A percentile compares a stretch with the other conserved stretches of the same genome.
Evolutionary conservation across 768 basidiomycete species (phyloP).

Genomic region (Mycena crocata): DNA sequence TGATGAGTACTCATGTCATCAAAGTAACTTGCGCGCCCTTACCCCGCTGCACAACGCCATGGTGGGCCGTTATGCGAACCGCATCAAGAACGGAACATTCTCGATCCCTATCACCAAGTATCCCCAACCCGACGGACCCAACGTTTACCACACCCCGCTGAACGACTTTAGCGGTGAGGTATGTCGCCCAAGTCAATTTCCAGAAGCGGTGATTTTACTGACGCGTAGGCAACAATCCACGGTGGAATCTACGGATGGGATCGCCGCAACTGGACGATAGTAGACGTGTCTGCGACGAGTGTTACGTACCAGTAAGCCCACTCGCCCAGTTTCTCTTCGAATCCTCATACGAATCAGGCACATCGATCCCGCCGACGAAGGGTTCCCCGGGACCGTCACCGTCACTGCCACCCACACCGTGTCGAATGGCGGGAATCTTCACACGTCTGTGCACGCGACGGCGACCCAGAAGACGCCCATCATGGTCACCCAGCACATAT

Average conservation of each 20-base stretch:
- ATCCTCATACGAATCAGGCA: conserved; percentile 42
- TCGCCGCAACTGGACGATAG: conserved; percentile 65
- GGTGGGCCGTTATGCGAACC: conserved; percentile 63
- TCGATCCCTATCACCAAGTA: conserved; percentile 63
- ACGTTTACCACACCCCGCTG: conserved; percentile 61
- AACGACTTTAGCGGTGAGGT: conserved; percentile 61
- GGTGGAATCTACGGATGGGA: conserved; percentile 70
- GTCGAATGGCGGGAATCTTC: conserved; percentile 54
- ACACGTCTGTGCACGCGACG: conserved; percentile 56
- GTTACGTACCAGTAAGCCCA: conserved; percentile 53
- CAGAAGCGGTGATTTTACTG: conserved; percentile 21
- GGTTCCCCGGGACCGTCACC: conserved; percentile 63
- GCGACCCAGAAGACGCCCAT: conserved; percentile 66
- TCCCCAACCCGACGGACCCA: conserved; percentile 55
- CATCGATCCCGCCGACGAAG: conserved; percentile 63
- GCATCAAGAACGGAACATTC: conserved; percentile 65
- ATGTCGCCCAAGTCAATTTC: not conserved
- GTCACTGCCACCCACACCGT: conserved; percentile 61
- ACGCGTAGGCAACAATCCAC: conserved; percentile 59
- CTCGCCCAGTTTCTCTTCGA: not conserved
- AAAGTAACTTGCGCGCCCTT: conserved; percentile 21
- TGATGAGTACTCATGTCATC: conserved; percentile 44
- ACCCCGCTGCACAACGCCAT: conserved; percentile 42
- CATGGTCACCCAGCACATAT: conserved; percentile 67
- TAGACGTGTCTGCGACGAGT: conserved; percentile 53